A percentile compares a stretch with the other conserved stretches of the same genome.
phyloP scores from a whole-genome alignment of 805 yeast genomes.

The Nakazawaea anatomiae region DNA sequence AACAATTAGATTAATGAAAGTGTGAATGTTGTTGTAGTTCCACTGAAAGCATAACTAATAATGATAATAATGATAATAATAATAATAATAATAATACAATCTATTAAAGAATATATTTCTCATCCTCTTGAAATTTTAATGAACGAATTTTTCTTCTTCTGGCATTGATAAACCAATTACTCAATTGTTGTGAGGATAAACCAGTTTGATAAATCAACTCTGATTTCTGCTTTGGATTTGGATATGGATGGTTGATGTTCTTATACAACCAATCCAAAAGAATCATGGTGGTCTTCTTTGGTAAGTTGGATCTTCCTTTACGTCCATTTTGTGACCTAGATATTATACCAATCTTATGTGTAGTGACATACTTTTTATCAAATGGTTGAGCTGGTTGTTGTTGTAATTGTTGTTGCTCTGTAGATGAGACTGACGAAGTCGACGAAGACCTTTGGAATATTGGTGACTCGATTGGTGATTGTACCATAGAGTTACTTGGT shows the following conservation, averaged over 20 bases:
- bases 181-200: conserved; percentile 50
- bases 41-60: neutral
- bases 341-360: conserved; percentile 3
- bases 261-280: conserved; percentile 49
- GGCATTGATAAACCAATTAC: conserved; percentile 61
- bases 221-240: conserved; percentile 50
- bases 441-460: conserved; percentile 5
- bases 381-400: neutral
- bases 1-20: neutral
- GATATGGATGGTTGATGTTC: conserved; percentile 55
- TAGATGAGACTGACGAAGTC: conserved; percentile 1
- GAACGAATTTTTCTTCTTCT: conserved; percentile 47
- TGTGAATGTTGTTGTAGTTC: neutral
- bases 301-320: conserved; percentile 44
- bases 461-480: conserved; percentile 8
- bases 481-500: conserved; percentile 15
- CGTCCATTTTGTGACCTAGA: conserved; percentile 15
- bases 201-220: conserved; percentile 51
- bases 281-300: conserved; percentile 53
- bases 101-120: conserved; percentile 3
- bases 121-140: conserved; percentile 9
- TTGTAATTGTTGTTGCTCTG: neutral
- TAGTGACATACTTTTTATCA: neutral
- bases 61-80: no score
- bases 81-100: neutral